phyloP scores from a whole-genome alignment of 148 eudicot genomes.

The Rhododendron kiyosumense region DNA sequence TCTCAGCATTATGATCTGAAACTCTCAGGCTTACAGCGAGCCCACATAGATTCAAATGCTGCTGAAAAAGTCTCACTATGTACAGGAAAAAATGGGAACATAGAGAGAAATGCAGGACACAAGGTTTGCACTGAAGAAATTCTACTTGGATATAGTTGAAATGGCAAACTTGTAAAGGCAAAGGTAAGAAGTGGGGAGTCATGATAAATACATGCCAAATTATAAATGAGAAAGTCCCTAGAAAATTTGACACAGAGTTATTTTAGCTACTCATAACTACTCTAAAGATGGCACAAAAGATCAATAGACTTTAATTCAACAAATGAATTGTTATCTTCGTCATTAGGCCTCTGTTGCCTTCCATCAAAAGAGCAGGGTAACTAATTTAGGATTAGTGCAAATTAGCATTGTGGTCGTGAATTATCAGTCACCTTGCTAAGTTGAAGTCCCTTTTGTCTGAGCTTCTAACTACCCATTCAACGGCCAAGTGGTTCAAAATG shows the following conservation, averaged over 20 bases:
- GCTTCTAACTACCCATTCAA: not conserved
- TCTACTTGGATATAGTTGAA: not conserved
- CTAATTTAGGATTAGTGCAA: not conserved
- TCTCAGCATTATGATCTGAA: not conserved
- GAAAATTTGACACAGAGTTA: no score
- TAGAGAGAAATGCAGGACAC: not conserved
- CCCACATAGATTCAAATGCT: not conserved
- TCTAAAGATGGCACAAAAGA: not conserved
- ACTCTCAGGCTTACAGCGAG: not conserved
- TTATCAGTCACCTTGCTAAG: not conserved
- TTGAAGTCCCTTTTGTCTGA: not conserved
- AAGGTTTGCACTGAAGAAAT: not conserved
- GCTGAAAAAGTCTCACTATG: not conserved
- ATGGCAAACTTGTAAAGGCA: not conserved
- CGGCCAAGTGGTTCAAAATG: not conserved
- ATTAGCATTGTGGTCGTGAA: not conserved
- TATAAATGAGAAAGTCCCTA: no score
- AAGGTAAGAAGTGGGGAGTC: not conserved
- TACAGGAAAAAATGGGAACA: not conserved
- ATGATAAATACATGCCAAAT: no score
- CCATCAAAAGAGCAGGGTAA: not conserved
- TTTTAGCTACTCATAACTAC: not conserved
- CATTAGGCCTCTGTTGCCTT: not conserved
- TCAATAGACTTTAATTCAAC: not conserved
- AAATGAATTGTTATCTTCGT: not conserved